These are phyloP conservation scores for Bullera alba DNA, from an alignment of 768 basidiomycete species.

Conservation along the genomic window DNA sequence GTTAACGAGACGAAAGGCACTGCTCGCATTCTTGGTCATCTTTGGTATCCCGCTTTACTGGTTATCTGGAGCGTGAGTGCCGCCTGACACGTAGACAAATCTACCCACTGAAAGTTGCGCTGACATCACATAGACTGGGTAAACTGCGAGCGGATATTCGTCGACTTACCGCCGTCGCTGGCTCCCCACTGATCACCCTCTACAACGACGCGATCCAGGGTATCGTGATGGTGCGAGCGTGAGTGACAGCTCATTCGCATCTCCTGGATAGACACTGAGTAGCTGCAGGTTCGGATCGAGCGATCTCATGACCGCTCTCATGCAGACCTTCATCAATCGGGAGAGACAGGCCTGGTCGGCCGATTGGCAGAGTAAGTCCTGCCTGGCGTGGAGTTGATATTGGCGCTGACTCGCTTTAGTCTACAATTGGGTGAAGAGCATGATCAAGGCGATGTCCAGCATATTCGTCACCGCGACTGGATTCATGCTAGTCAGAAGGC, in stretches of 20 bases:
- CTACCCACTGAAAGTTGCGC: not conserved
- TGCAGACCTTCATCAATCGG: slow-evolving; percentile 4
- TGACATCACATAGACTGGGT: not conserved
- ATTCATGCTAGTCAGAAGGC: slow-evolving; percentile 23
- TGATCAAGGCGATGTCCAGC: slow-evolving; percentile 3
- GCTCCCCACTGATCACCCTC: slow-evolving; percentile 5
- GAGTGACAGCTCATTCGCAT: not conserved
- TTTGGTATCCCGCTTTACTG: slow-evolving; percentile 24
- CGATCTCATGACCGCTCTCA: not conserved
- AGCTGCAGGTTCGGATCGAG: slow-evolving; percentile 4
- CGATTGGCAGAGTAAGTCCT: not conserved
- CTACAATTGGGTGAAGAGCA: not conserved
- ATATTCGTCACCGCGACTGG: slow-evolving; percentile 34
- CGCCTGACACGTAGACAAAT: not conserved
- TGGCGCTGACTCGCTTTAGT: too few relatives aligned
- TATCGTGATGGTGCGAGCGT: slow-evolving; percentile 7
- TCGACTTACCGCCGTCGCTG: slow-evolving; percentile 5
- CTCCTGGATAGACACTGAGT: not conserved
- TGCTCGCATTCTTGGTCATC: slow-evolving; percentile 13
- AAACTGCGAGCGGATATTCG: slow-evolving; percentile 14
- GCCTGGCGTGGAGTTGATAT: too few relatives aligned
- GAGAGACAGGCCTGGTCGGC: slow-evolving; percentile 2
- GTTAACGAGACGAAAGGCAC: slow-evolving; percentile 1
- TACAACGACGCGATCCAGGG: slow-evolving; percentile 12
- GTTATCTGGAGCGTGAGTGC: slow-evolving; percentile 21